Conservation (phyloP, 495 filamentous ascomycete species). For the Penicillium goetzii region DNA sequence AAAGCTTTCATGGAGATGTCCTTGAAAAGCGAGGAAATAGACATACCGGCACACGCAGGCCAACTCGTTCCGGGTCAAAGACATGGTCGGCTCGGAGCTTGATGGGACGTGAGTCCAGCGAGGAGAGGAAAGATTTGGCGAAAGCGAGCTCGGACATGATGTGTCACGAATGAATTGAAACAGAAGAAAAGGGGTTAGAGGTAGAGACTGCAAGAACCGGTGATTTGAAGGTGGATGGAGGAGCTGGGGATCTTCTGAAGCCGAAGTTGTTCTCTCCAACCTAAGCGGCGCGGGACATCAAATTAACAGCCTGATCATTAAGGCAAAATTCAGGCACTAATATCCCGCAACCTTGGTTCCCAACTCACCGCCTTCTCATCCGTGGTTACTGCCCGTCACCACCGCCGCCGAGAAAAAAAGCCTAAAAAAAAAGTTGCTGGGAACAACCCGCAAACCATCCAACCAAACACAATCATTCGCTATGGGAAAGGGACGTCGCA, state of each 20-base stretch:
- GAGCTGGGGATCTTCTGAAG: slow-evolving; percentile 5
- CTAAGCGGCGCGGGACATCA: slow-evolving; percentile 2
- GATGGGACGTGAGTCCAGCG: slow-evolving; percentile 72
- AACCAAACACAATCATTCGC: slow-evolving; percentile 39
- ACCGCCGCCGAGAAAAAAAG: slow-evolving; percentile 46
- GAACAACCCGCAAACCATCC: slow-evolving; percentile 17
- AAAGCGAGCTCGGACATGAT: slow-evolving; percentile 86
- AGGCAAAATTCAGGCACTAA: slow-evolving; percentile 9
- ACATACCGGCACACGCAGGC: slow-evolving; percentile 71
- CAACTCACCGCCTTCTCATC: slow-evolving; percentile 37
- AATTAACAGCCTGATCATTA: slow-evolving; percentile 7
- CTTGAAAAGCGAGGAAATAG: not conserved
- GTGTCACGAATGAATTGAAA: not conserved
- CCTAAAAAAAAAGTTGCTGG: slow-evolving; percentile 34
- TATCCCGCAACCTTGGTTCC: not conserved
- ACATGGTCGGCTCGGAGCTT: slow-evolving; percentile 85
- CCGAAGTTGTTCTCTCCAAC: not conserved
- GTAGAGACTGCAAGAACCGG: not conserved
- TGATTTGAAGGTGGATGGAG: not conserved
- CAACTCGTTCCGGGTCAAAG: slow-evolving; percentile 75
- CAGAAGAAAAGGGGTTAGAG: not conserved
- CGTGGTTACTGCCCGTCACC: slow-evolving; percentile 31
- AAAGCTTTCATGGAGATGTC: slow-evolving; percentile 7
- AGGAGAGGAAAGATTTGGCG: slow-evolving; percentile 78
- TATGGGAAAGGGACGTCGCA: slow-evolving; percentile 90